Conservation (phyloP, 2,329 filamentous ascomycete genomes). For the Ramichloridium luteum region DNA sequence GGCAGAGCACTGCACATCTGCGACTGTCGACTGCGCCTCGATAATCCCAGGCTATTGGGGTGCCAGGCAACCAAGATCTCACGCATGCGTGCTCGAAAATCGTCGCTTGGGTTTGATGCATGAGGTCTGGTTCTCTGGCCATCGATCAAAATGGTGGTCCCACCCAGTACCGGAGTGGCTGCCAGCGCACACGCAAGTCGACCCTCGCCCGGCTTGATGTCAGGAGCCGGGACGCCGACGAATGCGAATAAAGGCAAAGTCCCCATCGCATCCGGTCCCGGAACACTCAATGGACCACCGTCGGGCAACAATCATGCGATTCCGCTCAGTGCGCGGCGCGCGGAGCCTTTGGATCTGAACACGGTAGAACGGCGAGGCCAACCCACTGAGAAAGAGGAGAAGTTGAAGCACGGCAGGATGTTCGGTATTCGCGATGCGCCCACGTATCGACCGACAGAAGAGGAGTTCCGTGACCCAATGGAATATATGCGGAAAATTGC, state of each 20-base stretch:
- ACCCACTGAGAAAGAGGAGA: conserved; percentile 61
- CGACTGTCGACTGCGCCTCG: too few relatives aligned
- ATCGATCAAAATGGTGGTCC: conserved; percentile 18
- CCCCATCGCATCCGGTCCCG: conserved; percentile 12
- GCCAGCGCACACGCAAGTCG: conserved; percentile 6
- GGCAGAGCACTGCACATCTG: too few relatives aligned
- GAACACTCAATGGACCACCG: conserved; percentile 26
- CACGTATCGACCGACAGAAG: conserved; percentile 76
- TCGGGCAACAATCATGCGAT: conserved; percentile 32
- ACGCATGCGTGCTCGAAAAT: too few relatives aligned
- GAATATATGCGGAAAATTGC: conserved; percentile 88
- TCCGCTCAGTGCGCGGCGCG: conserved; percentile 52
- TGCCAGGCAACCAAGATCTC: too few relatives aligned
- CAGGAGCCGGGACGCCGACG: conserved; percentile 6
- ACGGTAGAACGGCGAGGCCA: conserved; percentile 88
- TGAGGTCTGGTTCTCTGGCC: too few relatives aligned
- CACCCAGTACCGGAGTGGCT: conserved; percentile 16
- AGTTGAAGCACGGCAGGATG: conserved; percentile 60
- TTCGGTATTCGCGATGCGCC: conserved; percentile 83
- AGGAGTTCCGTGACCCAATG: conserved; percentile 90
- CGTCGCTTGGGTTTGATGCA: too few relatives aligned
- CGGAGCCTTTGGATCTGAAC: conserved; percentile 63
- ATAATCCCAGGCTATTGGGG: too few relatives aligned
- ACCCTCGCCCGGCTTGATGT: conserved; percentile 7
- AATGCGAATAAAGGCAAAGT: conserved; percentile 12